A percentile compares a stretch with the other conserved stretches of the same genome.
phyloP scores from a whole-genome alignment of 192 early-diverging fungal genomes.

The Gaertneriomyces sp. region DNA sequence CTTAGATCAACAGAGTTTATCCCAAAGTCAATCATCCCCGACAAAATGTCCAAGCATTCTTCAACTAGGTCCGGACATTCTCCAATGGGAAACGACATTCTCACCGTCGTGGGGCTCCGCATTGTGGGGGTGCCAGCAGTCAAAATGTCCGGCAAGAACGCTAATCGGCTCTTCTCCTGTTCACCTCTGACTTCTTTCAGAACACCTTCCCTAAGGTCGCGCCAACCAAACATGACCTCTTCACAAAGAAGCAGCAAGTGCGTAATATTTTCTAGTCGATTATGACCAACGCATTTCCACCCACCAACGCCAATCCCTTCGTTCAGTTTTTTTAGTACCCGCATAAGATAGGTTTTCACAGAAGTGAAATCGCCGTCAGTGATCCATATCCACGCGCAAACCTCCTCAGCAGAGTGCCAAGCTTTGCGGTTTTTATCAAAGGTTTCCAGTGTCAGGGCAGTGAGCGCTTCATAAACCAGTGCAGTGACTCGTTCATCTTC shows the following conservation, averaged over 20 bases:
- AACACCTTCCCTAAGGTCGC: constrained; percentile 36
- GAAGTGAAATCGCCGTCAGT: constrained; percentile 9
- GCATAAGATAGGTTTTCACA: constrained; percentile 19
- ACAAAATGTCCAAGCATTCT: constrained; percentile 36
- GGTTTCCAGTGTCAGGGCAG: constrained; percentile 29
- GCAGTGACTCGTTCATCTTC: constrained; percentile 7
- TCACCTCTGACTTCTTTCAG: constrained; percentile 16
- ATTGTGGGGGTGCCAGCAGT: background rate
- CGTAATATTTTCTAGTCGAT: constrained; percentile 36
- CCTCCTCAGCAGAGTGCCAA: constrained; percentile 41
- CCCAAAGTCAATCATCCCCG: constrained; percentile 32
- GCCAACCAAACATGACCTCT: constrained; percentile 45
- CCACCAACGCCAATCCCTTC: constrained; percentile 25
- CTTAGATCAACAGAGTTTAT: constrained; percentile 24
- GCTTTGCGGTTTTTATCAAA: constrained; percentile 37
- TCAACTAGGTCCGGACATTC: constrained; percentile 37
- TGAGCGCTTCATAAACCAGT: constrained; percentile 27
- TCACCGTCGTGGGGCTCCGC: constrained; percentile 9
- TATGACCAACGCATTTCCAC: constrained; percentile 23
- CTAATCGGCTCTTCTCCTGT: constrained; percentile 6
- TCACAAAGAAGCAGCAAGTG: constrained; percentile 36
- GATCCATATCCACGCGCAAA: constrained; percentile 23
- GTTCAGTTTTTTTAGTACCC: constrained; percentile 23
- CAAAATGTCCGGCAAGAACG: background rate
- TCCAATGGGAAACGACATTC: constrained; percentile 43